Percentiles rank a stretch among this genome's conserved stretches.
phyloP scores from a whole-genome alignment of 2,329 filamentous ascomycete species.

The Colletotrichum noveboracense region DNA sequence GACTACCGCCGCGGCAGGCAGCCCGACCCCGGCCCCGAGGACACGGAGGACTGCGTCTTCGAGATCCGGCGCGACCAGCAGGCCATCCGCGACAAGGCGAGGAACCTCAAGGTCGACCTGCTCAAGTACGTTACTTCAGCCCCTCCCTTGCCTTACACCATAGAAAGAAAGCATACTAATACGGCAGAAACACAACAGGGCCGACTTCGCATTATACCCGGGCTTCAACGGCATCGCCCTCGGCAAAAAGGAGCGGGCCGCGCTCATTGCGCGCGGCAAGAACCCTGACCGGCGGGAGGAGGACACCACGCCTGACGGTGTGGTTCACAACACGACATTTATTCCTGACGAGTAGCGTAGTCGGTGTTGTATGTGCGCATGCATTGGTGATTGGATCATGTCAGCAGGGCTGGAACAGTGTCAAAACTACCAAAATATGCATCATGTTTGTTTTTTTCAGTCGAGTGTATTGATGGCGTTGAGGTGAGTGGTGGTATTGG shows the following conservation, averaged over 20 bases:
- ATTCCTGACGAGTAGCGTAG: not conserved
- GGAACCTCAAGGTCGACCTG: constrained; percentile 59
- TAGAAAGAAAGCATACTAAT: not conserved
- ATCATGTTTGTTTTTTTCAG: not conserved
- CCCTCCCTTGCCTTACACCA: too few species aligned
- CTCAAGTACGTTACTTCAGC: constrained; percentile 36
- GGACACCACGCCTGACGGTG: constrained; percentile 44
- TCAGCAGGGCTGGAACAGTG: not conserved
- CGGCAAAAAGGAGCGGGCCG: constrained; percentile 52
- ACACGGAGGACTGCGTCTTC: constrained; percentile 38
- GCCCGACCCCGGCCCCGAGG: not conserved
- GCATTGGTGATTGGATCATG: not conserved
- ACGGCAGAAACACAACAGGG: constrained; percentile 26
- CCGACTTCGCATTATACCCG: constrained; percentile 47
- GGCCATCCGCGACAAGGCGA: constrained; percentile 63
- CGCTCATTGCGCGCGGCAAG: constrained; percentile 45
- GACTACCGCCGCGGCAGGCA: not conserved
- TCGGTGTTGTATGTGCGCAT: rapidly evolving
- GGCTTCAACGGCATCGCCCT: constrained; percentile 57
- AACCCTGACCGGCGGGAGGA: constrained; percentile 55
- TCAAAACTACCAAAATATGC: not conserved
- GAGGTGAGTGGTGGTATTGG: not conserved
- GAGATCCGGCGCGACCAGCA: constrained; percentile 56
- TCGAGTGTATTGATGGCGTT: not conserved
- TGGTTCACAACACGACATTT: constrained; percentile 40